Conservation (phyloP, 305 asterid genomes). For the Solanum hybrid region DNA sequence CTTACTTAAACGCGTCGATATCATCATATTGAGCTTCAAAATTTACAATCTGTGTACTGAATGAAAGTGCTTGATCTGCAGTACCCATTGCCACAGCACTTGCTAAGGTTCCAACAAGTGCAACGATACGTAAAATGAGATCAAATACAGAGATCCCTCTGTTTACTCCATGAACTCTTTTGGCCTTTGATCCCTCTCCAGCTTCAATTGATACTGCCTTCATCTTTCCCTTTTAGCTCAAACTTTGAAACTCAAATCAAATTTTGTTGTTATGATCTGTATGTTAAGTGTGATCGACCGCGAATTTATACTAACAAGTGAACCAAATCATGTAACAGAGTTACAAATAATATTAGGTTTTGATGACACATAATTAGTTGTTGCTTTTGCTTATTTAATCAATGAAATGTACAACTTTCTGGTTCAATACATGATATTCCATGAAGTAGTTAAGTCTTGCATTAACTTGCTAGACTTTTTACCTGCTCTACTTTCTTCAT, state of each 20-base stretch:
- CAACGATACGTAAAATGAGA: slow-evolving; percentile 48
- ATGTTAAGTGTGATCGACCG: neutral
- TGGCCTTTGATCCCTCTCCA: slow-evolving; percentile 10
- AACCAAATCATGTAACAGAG: neutral
- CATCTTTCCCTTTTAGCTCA: slow-evolving; percentile 14
- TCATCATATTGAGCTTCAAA: slow-evolving; percentile 69
- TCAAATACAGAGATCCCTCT: slow-evolving; percentile 49
- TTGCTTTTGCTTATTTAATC: neutral
- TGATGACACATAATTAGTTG: neutral
- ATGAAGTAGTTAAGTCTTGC: neutral
- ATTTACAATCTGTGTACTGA: slow-evolving; percentile 41
- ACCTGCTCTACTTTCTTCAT: slow-evolving; percentile 5
- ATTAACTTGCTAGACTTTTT: neutral
- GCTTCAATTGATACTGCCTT: slow-evolving; percentile 31
- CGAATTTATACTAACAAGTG: neutral
- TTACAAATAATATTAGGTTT: neutral
- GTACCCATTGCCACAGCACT: slow-evolving; percentile 75
- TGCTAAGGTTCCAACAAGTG: slow-evolving; percentile 55
- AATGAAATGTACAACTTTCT: neutral
- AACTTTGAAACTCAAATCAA: neutral
- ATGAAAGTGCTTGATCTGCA: slow-evolving; percentile 55
- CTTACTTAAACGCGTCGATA: slow-evolving; percentile 56
- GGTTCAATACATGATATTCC: neutral
- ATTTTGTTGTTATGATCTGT: neutral
- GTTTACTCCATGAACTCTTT: slow-evolving; percentile 13